Percentiles rank a stretch among this genome's conserved stretches.
phyloP scores from a whole-genome alignment of 2,329 filamentous ascomycete species.

The Pestalotiopsis sp. region DNA sequence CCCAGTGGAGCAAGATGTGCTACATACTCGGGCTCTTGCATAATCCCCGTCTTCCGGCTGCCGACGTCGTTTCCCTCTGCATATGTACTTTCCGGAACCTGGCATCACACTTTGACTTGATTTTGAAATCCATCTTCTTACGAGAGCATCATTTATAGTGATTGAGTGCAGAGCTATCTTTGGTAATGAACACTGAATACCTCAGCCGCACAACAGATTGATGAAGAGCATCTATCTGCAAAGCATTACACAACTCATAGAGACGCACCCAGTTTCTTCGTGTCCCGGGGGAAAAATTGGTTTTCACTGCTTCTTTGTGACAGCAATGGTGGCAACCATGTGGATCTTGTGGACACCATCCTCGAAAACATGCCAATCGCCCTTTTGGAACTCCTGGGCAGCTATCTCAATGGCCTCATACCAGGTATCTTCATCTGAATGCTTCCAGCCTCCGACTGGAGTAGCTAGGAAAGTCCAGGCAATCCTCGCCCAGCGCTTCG shows the following conservation, averaged over 20 bases:
- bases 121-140: neutral
- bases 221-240: neutral
- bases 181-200: too few species aligned
- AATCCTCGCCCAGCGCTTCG: constrained; percentile 15
- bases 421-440: constrained; percentile 15
- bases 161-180: neutral
- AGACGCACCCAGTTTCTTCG: neutral
- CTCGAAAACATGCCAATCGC: constrained; percentile 2
- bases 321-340: constrained; percentile 10
- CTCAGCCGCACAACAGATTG: neutral
- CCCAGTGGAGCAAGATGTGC: neutral
- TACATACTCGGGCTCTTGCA: neutral
- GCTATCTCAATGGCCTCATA: constrained; percentile 8
- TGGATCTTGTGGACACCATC: constrained; percentile 13
- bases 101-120: neutral
- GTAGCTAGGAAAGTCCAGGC: constrained; percentile 15
- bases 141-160: neutral
- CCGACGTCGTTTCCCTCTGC: neutral
- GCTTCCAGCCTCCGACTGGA: constrained; percentile 13
- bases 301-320: constrained; percentile 7
- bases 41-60: neutral
- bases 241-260: neutral
- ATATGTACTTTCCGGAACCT: neutral
- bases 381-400: constrained; percentile 2
- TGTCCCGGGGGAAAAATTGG: neutral